A percentile compares a stretch with the other conserved stretches of the same genome.
phyloP scores from a whole-genome alignment of 768 basidiomycete genomes.

The Tricholoma terreum region DNA sequence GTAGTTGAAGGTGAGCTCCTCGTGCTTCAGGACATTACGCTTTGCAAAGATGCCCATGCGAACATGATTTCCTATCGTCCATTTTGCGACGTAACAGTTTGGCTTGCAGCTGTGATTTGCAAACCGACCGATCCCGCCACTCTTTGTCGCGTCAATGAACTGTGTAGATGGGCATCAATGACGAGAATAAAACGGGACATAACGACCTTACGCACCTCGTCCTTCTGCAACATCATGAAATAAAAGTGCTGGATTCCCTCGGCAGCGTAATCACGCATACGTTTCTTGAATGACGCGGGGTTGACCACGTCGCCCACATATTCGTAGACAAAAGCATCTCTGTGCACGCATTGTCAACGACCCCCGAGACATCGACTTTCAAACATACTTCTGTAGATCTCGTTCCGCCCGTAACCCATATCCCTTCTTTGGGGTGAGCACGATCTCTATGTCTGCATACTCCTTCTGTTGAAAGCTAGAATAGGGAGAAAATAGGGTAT shows the following conservation, averaged over 20 bases:
- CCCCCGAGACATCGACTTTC: neutral
- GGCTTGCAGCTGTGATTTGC: slow-evolving; percentile 98
- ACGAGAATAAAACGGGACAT: neutral
- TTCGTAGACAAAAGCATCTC: slow-evolving; percentile 93
- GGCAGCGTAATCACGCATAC: slow-evolving; percentile 90
- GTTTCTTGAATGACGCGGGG: slow-evolving; percentile 81
- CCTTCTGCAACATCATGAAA: slow-evolving; percentile 99
- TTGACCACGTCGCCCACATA: slow-evolving; percentile 97
- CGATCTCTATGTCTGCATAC: slow-evolving; percentile 86
- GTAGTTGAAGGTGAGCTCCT: slow-evolving; percentile 98
- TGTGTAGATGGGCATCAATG: slow-evolving; percentile 23
- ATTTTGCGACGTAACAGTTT: slow-evolving; percentile 97
- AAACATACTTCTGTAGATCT: slow-evolving; percentile 61
- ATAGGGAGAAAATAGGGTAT: slow-evolving; percentile 2
- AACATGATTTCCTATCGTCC: slow-evolving; percentile 86
- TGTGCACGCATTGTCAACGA: slow-evolving; percentile 29
- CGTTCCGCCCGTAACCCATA: slow-evolving; percentile 82
- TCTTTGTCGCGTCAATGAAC: slow-evolving; percentile 98
- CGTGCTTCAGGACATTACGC: slow-evolving; percentile 67
- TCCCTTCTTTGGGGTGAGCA: slow-evolving; percentile 93
- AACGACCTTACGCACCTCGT: slow-evolving; percentile 62
- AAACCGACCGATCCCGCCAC: slow-evolving; percentile 94
- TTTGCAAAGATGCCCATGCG: slow-evolving; percentile 99
- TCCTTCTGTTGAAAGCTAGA: slow-evolving; percentile 81
- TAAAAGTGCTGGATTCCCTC: slow-evolving; percentile 97